A percentile compares a stretch with the other conserved stretches of the same genome.
These are phyloP conservation scores for Alloteropsis angusta DNA, from an alignment of 202 grass and related monocot species.

Conservation along the genomic window DNA sequence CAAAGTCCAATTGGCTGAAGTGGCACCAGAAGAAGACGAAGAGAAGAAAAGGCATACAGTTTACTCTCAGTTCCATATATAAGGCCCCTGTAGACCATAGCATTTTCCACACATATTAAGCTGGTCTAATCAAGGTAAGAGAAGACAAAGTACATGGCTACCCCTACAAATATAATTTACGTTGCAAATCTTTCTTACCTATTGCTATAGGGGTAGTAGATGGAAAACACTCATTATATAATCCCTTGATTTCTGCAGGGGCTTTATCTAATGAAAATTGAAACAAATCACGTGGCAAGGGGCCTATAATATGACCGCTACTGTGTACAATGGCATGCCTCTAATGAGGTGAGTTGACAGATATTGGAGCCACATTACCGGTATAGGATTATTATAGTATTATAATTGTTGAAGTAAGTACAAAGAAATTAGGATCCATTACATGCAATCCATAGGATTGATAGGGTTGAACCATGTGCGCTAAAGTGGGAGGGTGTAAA, in stretches of 20 bases:
- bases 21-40: not conserved
- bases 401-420: not conserved
- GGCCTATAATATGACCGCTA: not conserved
- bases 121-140: not conserved
- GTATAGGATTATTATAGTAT: not conserved
- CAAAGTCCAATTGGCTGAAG: not conserved
- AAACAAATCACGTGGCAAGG: not conserved
- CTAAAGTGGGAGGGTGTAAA: not conserved
- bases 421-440: not conserved
- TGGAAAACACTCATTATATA: not conserved
- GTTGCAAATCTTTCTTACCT: not conserved
- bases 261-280: not conserved
- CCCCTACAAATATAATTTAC: not conserved
- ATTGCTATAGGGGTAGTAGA: not conserved
- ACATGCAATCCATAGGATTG: not conserved
- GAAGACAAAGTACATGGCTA: not conserved
- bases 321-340: not conserved
- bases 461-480: not conserved
- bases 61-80: not conserved
- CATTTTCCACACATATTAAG: not conserved
- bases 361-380: not conserved
- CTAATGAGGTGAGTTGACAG: not conserved
- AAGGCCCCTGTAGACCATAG: not conserved
- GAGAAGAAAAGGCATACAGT: not conserved
- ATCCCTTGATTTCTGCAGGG: not conserved